These are phyloP conservation scores for Tuber indicum DNA, from an alignment of 495 filamentous ascomycete genomes.

Conservation along the genomic window DNA sequence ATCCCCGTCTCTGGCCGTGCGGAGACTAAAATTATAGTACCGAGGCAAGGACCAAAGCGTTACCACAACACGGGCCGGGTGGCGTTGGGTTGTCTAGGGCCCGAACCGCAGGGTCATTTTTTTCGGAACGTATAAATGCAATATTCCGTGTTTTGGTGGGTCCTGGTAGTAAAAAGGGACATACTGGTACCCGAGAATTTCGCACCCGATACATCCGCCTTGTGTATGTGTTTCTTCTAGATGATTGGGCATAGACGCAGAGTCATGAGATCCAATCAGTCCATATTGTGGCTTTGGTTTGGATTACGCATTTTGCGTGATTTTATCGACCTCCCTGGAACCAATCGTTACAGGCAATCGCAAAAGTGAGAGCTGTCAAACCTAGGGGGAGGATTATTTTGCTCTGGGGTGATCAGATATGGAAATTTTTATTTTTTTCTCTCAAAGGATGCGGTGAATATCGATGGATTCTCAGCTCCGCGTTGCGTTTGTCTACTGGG, in stretches of 20 bases:
- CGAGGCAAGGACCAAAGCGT: not conserved
- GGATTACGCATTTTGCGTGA: conserved; percentile 2
- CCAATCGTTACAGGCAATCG: not conserved
- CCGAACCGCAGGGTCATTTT: not conserved
- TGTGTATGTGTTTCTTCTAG: not conserved
- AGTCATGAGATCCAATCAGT: not conserved
- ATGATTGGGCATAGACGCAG: not conserved
- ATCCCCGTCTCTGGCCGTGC: not conserved
- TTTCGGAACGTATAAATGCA: not conserved
- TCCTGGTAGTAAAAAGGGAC: not conserved
- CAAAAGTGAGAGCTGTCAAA: not conserved
- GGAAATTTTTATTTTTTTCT: not conserved
- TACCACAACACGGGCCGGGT: not conserved
- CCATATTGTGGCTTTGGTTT: conserved; percentile 3
- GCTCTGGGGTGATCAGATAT: not conserved
- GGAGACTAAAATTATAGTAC: not conserved
- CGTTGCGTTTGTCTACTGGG: not conserved
- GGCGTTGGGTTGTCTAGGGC: not conserved
- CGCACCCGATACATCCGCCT: not conserved
- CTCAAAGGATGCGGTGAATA: not conserved
- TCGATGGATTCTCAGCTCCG: not conserved
- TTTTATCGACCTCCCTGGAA: not conserved
- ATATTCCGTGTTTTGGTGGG: not conserved
- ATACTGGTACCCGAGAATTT: not conserved
- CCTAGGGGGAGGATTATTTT: not conserved